Base-by-base conservation (phyloP, 139 green algal genomes). In the Closterium sp. region DNA sequence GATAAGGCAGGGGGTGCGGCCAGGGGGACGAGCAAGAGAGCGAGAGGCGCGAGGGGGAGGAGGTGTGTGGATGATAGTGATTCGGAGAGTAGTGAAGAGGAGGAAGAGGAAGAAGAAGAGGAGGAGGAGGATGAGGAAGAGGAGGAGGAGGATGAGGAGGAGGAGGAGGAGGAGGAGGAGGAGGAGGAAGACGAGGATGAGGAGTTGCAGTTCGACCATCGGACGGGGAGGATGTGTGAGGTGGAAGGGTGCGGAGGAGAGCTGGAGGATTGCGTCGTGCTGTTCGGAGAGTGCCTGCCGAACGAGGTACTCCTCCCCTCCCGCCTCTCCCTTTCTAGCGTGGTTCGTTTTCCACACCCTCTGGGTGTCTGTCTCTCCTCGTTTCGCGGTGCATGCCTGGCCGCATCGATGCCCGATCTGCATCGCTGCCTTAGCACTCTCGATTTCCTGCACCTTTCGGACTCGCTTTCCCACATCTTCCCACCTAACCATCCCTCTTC, bases 261-360 rank as follows among this genome's bases (percentile, higher is more conserved):
- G 84, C 89, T 92, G 5, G 33, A 36, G 84, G 32, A 91, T 12
- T 92, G 34, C 33, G 89, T 92, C 33, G 89, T 92, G 33, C 33
- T 92, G 34, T 92, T 92, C 90, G 89, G 89, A 38, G 89, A 92
- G 89, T 64, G 84, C 69, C 55, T 92, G 87, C 69, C 66, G n/a
- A n/a, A 91, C 33, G 85, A 92, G 89, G 89, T 92, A 30, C 55
- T 76, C 16, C 55, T 76, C 10, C 55, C 55, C 25, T n/a, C n/a
- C n/a, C n/a, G n/a, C n/a, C n/a, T n/a, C n/a, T n/a, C n/a, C n/a
- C n/a, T n/a, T n/a, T n/a, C n/a, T n/a, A n/a, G n/a, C n/a, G n/a
- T n/a, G n/a, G n/a, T n/a, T n/a, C n/a, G n/a, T n/a, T n/a, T n/a
- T n/a, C n/a, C n/a, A n/a, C n/a, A n/a, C n/a, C n/a, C n/a, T n/a